A percentile compares a stretch with the other conserved stretches of the same genome.
Conservation (phyloP, 2,329 filamentous ascomycete species). For the Hortaea sp. region DNA sequence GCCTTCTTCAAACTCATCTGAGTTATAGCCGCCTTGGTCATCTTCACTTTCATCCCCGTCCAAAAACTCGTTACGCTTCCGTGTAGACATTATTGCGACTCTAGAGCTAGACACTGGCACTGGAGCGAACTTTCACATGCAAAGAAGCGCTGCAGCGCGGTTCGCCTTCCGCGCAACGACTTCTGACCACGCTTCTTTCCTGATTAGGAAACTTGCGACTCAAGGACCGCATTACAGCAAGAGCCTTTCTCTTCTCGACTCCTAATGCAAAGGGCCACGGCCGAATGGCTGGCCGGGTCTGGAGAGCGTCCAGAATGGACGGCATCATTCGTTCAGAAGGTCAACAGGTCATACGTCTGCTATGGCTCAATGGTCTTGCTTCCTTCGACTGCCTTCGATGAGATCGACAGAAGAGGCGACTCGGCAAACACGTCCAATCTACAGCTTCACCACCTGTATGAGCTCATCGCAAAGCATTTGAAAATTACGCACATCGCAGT, state of each 20-base stretch:
- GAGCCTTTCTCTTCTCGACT: too few species aligned
- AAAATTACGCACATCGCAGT: conserved; percentile 47
- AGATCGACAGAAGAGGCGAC: conserved; percentile 23
- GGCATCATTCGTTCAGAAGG: neutral
- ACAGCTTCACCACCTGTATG: conserved; percentile 31
- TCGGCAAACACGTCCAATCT: conserved; percentile 6
- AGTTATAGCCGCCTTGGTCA: conserved; percentile 49
- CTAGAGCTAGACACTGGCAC: too few species aligned
- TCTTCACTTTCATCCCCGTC: conserved; percentile 36
- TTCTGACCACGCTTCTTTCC: too few species aligned
- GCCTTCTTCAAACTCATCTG: conserved; percentile 54
- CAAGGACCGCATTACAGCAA: too few species aligned
- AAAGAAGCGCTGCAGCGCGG: too few species aligned
- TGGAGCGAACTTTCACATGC: too few species aligned
- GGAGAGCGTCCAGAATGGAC: neutral
- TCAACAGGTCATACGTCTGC: conserved; percentile 37
- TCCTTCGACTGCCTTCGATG: conserved; percentile 36
- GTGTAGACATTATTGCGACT: conserved; percentile 46
- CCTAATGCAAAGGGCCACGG: too few species aligned
- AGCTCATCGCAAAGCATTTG: conserved; percentile 32
- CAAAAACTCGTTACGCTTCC: conserved; percentile 65
- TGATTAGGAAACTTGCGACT: too few species aligned
- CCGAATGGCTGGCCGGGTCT: too few species aligned
- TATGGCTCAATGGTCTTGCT: conserved; percentile 51
- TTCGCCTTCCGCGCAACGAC: too few species aligned